A percentile compares a stretch with the other conserved stretches of the same genome.
These are phyloP conservation scores for Colletotrichum acutatum DNA, from an alignment of 2,329 filamentous ascomycete species.

Conservation along the genomic window DNA sequence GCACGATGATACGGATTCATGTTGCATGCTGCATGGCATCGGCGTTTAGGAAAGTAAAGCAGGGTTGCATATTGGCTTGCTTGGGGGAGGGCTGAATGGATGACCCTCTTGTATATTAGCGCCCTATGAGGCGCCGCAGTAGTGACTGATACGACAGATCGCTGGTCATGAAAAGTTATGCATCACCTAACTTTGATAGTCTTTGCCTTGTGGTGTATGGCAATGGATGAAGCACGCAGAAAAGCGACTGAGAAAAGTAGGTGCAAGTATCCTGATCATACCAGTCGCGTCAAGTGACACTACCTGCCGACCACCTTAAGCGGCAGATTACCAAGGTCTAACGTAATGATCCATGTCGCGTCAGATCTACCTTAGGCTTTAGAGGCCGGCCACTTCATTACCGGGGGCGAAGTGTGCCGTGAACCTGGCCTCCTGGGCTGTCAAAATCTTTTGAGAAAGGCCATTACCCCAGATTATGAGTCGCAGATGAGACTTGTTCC, in stretches of 20 bases:
- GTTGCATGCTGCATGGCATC: conserved; percentile 48
- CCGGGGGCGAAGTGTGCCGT: too few relatives aligned
- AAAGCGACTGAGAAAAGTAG: not conserved
- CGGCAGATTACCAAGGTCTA: not conserved
- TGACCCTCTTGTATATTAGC: conserved; percentile 28
- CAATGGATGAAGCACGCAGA: too few relatives aligned
- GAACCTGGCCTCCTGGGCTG: too few relatives aligned
- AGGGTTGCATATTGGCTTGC: conserved; percentile 32
- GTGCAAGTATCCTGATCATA: not conserved
- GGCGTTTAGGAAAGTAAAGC: conserved; percentile 41
- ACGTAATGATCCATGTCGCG: not conserved
- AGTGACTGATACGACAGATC: not conserved
- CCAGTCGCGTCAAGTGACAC: not conserved
- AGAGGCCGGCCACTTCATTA: not conserved
- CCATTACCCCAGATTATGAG: not conserved
- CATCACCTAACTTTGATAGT: not conserved
- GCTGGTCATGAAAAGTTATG: conserved; percentile 18
- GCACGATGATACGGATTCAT: conserved; percentile 31
- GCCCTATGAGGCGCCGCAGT: not conserved
- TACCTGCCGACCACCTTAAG: not conserved
- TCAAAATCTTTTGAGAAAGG: not conserved
- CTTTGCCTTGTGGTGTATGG: not conserved
- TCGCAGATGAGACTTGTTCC: not conserved
- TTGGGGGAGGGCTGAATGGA: conserved; percentile 19
- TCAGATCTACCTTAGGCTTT: not conserved